Conservation (phyloP, 2,329 filamentous ascomycete genomes). For the Neurospora crassa region DNA sequence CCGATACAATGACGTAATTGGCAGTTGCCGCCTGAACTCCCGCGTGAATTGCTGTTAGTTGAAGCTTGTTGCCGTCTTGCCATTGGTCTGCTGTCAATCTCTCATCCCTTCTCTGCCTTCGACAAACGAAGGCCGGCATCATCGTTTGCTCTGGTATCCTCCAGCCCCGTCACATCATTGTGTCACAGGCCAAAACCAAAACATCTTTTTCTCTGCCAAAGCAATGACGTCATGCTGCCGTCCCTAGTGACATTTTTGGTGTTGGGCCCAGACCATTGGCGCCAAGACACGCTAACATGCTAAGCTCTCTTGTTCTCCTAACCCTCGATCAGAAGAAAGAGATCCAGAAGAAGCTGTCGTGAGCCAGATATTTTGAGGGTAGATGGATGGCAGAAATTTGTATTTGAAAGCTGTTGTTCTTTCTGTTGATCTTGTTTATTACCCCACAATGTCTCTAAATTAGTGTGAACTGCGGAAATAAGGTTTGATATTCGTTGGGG, state of each 20-base stretch:
- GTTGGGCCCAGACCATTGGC: background rate
- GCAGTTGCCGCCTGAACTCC: background rate
- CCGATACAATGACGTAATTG: background rate
- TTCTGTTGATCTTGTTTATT: background rate
- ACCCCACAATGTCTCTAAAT: background rate
- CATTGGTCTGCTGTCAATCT: background rate
- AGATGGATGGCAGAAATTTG: background rate
- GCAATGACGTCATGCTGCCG: background rate
- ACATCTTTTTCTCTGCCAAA: background rate
- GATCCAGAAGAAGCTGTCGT: background rate
- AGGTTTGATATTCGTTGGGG: background rate
- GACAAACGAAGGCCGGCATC: background rate
- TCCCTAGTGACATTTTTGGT: background rate
- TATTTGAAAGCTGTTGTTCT: background rate
- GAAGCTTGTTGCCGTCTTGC: background rate
- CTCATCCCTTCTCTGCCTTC: background rate
- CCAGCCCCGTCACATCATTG: background rate
- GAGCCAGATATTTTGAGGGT: background rate
- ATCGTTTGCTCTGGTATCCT: background rate
- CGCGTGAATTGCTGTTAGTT: background rate
- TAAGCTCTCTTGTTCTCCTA: background rate
- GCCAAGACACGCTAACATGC: background rate
- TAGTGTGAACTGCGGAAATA: background rate
- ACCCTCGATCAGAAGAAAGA: background rate
- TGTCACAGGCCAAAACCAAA: background rate